A percentile compares a stretch with the other conserved stretches of the same genome.
These are phyloP conservation scores for Citrullus colocynthis DNA, from an alignment of 306 rosid genomes.

Conservation along the genomic window DNA sequence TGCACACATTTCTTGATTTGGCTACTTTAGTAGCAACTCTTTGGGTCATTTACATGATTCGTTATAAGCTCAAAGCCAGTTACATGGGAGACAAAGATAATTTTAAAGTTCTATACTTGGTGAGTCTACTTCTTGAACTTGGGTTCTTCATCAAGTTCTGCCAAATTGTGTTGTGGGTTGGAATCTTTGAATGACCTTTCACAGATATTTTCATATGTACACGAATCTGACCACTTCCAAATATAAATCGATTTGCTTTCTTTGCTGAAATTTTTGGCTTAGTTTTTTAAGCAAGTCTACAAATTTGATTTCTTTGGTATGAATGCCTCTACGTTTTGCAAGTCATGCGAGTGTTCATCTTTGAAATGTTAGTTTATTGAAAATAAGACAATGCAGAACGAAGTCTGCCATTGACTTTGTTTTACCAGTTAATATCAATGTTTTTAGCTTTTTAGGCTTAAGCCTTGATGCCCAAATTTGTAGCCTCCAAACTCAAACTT, in stretches of 20 bases:
- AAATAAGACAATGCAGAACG: background rate
- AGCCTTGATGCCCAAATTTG: background rate
- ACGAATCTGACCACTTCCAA: background rate
- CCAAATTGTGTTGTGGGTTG: background rate
- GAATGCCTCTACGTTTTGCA: background rate
- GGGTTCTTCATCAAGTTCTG: background rate
- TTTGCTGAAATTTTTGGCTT: background rate
- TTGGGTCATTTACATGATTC: constrained; percentile 68
- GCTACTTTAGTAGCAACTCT: constrained; percentile 60
- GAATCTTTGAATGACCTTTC: background rate
- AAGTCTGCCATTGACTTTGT: background rate
- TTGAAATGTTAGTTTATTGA: background rate
- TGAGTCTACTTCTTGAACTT: constrained; percentile 14
- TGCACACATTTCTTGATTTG: constrained; percentile 58
- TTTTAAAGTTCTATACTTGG: constrained; percentile 48
- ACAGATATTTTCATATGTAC: background rate
- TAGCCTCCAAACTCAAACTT: background rate
- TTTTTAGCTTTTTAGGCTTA: background rate
- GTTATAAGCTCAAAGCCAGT: constrained; percentile 44
- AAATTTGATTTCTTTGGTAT: background rate
- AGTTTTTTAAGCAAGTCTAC: background rate
- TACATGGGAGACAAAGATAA: constrained; percentile 60
- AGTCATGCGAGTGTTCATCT: background rate
- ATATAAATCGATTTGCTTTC: background rate
- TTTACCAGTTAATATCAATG: too few species aligned